Percentiles rank a stretch among this genome's conserved stretches.
These are phyloP conservation scores for Nakazawaea peltata DNA, from an alignment of 805 yeast genomes.

Conservation along the genomic window DNA sequence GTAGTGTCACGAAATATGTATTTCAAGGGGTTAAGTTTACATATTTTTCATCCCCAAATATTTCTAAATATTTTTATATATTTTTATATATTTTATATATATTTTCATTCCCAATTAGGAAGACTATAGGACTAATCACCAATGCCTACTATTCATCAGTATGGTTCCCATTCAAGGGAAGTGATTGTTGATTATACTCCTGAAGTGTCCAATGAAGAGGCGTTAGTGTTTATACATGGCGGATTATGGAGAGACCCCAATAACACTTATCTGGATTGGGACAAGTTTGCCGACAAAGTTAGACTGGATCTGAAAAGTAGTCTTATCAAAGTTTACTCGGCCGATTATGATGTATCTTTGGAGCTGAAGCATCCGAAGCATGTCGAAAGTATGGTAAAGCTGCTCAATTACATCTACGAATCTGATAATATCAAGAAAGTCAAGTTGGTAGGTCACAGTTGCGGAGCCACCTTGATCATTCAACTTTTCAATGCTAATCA, in stretches of 20 bases:
- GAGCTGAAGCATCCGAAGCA: slow-evolving; percentile 55
- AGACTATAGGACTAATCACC: too few relatives aligned
- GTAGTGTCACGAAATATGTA: too few relatives aligned
- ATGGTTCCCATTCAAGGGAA: slow-evolving; percentile 6
- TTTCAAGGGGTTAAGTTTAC: too few relatives aligned
- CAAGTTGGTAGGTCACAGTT: slow-evolving; percentile 65
- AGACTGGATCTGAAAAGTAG: slow-evolving; percentile 13
- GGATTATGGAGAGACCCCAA: slow-evolving; percentile 81
- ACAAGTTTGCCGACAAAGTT: slow-evolving; percentile 19
- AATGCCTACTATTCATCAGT: background rate
- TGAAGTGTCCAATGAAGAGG: slow-evolving; percentile 9
- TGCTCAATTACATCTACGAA: slow-evolving; percentile 22
- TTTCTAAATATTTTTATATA: too few relatives aligned
- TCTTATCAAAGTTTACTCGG: slow-evolving; percentile 23
- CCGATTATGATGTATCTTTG: slow-evolving; percentile 66
- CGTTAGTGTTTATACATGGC: slow-evolving; percentile 66
- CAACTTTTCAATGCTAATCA: slow-evolving; percentile 24
- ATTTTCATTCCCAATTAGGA: too few relatives aligned
- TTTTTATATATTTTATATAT: too few relatives aligned
- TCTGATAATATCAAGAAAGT: slow-evolving; percentile 16
- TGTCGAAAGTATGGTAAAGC: slow-evolving; percentile 43
- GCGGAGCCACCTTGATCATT: slow-evolving; percentile 61
- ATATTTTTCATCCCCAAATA: too few relatives aligned
- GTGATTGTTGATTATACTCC: slow-evolving; percentile 10
- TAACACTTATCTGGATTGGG: slow-evolving; percentile 53